Conservation (phyloP, 225 moss, liverwort and hornwort species). For the Lunularia cruciata region DNA sequence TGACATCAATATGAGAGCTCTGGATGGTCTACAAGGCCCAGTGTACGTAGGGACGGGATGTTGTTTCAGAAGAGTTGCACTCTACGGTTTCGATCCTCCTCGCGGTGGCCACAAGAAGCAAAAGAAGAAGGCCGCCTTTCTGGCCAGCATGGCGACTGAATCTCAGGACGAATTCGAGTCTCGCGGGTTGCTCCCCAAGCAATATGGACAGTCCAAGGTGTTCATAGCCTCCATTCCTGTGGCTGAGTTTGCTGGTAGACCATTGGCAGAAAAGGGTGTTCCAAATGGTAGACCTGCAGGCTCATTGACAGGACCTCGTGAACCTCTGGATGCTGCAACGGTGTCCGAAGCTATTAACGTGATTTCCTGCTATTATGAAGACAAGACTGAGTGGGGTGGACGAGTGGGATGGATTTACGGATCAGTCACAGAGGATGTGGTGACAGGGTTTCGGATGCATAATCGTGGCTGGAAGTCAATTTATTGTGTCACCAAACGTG, state of each 20-base stretch:
- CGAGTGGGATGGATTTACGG: conserved; percentile 84
- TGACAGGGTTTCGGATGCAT: conserved; percentile 80
- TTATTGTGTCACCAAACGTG: conserved; percentile 72
- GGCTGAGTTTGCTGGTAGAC: conserved; percentile 66
- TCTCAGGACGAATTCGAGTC: conserved; percentile 58
- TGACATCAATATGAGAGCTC: conserved; percentile 71
- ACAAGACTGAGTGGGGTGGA: conserved; percentile 78
- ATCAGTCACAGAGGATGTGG: conserved; percentile 79
- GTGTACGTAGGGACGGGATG: conserved; percentile 78
- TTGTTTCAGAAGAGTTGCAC: conserved; percentile 63
- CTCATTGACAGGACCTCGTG: conserved; percentile 53
- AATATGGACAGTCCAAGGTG: conserved; percentile 53
- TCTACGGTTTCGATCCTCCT: conserved; percentile 77
- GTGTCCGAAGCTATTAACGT: conserved; percentile 78
- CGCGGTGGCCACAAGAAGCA: conserved; percentile 41
- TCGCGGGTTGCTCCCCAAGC: conserved; percentile 60
- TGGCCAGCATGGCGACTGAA: neutral
- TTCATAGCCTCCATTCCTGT: conserved; percentile 67
- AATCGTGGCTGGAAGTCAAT: conserved; percentile 80
- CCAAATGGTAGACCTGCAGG: conserved; percentile 59
- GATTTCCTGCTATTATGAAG: conserved; percentile 76
- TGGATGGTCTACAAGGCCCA: conserved; percentile 71
- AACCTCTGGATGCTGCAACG: conserved; percentile 67
- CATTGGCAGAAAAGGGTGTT: conserved; percentile 62
- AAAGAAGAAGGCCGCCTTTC: conserved; percentile 11